Conservation (phyloP, 2,329 filamentous ascomycete genomes). For the Penicillium sp. region DNA sequence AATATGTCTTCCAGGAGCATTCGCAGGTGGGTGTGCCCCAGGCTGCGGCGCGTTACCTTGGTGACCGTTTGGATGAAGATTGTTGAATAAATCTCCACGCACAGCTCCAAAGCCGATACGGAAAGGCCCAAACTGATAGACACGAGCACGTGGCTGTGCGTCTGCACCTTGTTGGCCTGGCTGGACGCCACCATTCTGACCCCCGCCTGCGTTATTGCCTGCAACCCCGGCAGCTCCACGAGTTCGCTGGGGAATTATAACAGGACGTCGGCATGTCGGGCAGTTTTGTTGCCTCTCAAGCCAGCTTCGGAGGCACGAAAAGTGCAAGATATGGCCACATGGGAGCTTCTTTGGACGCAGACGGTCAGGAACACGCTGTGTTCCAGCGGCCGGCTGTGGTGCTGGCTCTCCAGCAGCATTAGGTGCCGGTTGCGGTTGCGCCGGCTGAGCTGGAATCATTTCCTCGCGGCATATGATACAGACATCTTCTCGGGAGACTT, state of each 20-base stretch:
- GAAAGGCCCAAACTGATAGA: constrained; percentile 72
- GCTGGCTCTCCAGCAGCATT: constrained; percentile 36
- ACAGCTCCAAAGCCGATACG: constrained; percentile 67
- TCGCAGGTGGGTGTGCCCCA: constrained; percentile 30
- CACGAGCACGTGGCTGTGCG: constrained; percentile 51
- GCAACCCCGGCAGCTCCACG: constrained; percentile 32
- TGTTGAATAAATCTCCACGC: constrained; percentile 60
- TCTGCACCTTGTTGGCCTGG: constrained; percentile 41
- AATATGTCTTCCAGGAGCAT: constrained; percentile 40
- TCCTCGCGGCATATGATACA: constrained; percentile 98
- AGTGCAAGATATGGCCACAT: constrained; percentile 91
- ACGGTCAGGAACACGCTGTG: constrained; percentile 65
- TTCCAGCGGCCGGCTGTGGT: constrained; percentile 25
- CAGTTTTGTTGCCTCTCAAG: constrained; percentile 96
- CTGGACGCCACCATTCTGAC: constrained; percentile 36
- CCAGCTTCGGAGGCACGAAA: constrained; percentile 94
- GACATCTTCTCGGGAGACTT: constrained; percentile 81
- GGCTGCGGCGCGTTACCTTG: constrained; percentile 49
- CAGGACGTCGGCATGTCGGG: constrained; percentile 85
- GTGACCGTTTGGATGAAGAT: constrained; percentile 62
- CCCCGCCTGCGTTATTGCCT: constrained; percentile 28
- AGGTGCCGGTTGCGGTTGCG: constrained; percentile 47
- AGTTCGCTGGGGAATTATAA: constrained; percentile 53
- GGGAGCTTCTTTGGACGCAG: constrained; percentile 91
- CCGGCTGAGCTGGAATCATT: constrained; percentile 76